phyloP scores from a whole-genome alignment of 148 eudicot genomes.

The Pouteria glomerata region DNA sequence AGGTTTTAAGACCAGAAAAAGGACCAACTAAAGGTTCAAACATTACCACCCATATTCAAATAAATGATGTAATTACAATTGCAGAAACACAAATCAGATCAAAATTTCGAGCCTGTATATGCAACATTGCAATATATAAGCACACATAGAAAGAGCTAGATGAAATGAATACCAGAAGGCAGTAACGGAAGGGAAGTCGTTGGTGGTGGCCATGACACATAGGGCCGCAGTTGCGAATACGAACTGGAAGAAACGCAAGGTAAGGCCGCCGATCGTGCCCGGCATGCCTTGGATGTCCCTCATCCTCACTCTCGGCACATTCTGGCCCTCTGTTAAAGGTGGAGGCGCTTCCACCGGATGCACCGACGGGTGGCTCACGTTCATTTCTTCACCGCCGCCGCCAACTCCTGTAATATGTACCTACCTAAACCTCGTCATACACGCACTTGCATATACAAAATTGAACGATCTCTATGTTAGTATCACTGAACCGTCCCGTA shows the following conservation, averaged over 20 bases:
- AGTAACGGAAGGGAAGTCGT: conserved; percentile 74
- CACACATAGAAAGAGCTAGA: too few relatives aligned
- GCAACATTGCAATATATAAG: too few relatives aligned
- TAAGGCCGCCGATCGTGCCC: conserved; percentile 58
- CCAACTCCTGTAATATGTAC: not conserved
- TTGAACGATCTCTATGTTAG: not conserved
- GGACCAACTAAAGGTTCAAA: too few relatives aligned
- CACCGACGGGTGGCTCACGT: conserved; percentile 61
- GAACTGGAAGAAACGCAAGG: conserved; percentile 52
- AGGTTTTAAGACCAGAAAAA: too few relatives aligned
- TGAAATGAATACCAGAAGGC: conserved; percentile 54
- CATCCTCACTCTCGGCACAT: conserved; percentile 53
- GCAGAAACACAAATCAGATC: not conserved
- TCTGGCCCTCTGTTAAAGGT: conserved; percentile 44
- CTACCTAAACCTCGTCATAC: not conserved
- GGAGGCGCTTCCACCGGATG: conserved; percentile 77
- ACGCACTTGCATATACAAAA: not conserved
- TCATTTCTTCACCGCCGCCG: conserved; percentile 24
- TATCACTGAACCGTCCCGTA: not conserved
- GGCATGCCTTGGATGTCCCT: conserved; percentile 77
- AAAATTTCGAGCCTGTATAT: not conserved
- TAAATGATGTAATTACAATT: not conserved
- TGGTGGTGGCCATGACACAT: conserved; percentile 63
- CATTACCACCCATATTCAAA: not conserved
- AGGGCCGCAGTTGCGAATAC: conserved; percentile 47